phyloP scores from a whole-genome alignment of 805 yeast species.

The Lachancea waltii region DNA sequence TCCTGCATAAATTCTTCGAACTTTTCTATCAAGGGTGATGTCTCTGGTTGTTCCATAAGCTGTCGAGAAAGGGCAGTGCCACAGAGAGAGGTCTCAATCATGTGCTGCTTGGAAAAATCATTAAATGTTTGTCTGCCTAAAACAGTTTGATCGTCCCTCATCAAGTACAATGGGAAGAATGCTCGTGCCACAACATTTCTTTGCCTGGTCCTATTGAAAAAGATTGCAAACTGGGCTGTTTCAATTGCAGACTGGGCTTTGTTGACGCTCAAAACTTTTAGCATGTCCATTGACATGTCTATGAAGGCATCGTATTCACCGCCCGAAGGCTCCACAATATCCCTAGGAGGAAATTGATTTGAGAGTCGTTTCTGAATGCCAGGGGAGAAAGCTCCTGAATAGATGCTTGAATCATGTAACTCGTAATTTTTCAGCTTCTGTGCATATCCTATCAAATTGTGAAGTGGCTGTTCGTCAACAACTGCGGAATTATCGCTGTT shows the following conservation, averaged over 20 bases:
- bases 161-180: slow-evolving; percentile 51
- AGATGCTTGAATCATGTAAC: slow-evolving; percentile 7
- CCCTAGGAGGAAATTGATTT: slow-evolving; percentile 42
- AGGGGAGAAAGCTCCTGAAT: slow-evolving; percentile 38
- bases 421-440: neutral
- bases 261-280: slow-evolving; percentile 31
- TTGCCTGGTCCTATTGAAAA: slow-evolving; percentile 32
- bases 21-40: neutral
- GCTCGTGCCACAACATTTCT: slow-evolving; percentile 50
- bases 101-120: slow-evolving; percentile 36
- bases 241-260: slow-evolving; percentile 29
- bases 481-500: neutral
- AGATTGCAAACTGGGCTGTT: slow-evolving; percentile 28
- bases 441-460: slow-evolving; percentile 1
- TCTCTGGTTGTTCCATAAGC: slow-evolving; percentile 5
- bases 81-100: slow-evolving; percentile 36
- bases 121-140: slow-evolving; percentile 43
- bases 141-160: slow-evolving; percentile 56
- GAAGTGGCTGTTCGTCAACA: slow-evolving; percentile 1
- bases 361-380: slow-evolving; percentile 43
- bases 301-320: slow-evolving; percentile 26
- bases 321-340: slow-evolving; percentile 28
- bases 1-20: slow-evolving; percentile 34
- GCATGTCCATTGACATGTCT: slow-evolving; percentile 35
- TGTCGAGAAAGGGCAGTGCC: slow-evolving; percentile 9